Conservation (phyloP, 768 basidiomycete genomes). For the Mycena galopus region DNA sequence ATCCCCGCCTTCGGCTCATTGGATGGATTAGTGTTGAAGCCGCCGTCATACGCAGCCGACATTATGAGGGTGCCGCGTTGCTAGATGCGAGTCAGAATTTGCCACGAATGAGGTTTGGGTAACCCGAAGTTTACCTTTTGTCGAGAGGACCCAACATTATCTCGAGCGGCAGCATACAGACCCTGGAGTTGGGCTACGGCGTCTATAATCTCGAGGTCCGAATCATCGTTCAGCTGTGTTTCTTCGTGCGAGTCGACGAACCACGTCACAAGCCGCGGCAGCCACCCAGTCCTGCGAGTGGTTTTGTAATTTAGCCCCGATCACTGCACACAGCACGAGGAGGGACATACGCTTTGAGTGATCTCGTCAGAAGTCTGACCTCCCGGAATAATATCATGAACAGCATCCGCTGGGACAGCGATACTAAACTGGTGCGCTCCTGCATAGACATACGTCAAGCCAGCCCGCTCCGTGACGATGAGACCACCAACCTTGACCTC, state of each 20-base stretch:
- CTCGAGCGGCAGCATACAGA: constrained; percentile 65
- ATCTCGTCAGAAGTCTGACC: constrained; percentile 72
- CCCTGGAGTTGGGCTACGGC: constrained; percentile 59
- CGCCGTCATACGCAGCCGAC: constrained; percentile 44
- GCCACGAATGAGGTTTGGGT: constrained; percentile 43
- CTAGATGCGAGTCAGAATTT: constrained; percentile 44
- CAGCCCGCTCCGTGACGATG: not conserved
- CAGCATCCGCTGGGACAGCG: constrained; percentile 70
- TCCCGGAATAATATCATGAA: constrained; percentile 74
- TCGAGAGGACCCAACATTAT: constrained; percentile 55
- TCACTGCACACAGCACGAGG: not conserved
- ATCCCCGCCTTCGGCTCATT: constrained; percentile 46
- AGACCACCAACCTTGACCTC: constrained; percentile 63
- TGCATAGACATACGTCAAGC: constrained; percentile 41
- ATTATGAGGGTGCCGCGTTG: constrained; percentile 58
- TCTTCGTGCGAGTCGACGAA: constrained; percentile 53
- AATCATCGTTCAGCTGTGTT: constrained; percentile 52
- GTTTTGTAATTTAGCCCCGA: not conserved
- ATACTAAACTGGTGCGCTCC: constrained; percentile 66
- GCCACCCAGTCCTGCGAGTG: constrained; percentile 58
- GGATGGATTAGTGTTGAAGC: constrained; percentile 31
- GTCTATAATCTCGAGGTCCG: constrained; percentile 57
- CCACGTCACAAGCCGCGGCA: constrained; percentile 60
- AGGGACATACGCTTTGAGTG: constrained; percentile 70
- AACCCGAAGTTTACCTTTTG: constrained; percentile 52